Evolutionary conservation across 306 rosid genomes (phyloP).

Genomic region (Delonix regia): DNA sequence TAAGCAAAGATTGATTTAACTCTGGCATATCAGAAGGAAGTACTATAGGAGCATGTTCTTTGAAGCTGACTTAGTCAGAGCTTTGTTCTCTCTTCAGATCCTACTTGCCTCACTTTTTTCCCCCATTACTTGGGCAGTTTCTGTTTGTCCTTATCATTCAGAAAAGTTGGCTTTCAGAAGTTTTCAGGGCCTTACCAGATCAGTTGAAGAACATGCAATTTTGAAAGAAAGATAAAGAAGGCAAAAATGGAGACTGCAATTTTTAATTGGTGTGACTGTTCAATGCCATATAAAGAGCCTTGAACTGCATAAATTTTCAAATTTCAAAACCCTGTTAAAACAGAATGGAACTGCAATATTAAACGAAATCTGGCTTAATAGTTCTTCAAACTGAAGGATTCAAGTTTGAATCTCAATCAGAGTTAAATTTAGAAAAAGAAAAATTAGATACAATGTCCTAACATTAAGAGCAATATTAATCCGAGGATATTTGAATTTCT

Average conservation of each 20-base stretch:
- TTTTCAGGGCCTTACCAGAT: not conserved
- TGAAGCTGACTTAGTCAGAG: not conserved
- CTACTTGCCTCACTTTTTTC: not conserved
- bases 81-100: slow-evolving; percentile 2
- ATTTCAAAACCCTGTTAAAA: not conserved
- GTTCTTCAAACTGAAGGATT: not conserved
- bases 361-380: too few species aligned
- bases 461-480: not conserved
- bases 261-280: not conserved
- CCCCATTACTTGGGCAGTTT: slow-evolving; percentile 1
- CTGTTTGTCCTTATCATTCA: not conserved
- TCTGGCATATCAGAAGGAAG: not conserved
- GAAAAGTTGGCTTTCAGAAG: not conserved
- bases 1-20: slow-evolving; percentile 35
- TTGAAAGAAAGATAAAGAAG: not conserved
- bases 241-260: not conserved
- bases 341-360: not conserved
- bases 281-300: not conserved
- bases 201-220: slow-evolving; percentile 8
- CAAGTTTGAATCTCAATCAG: not conserved
- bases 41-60: not conserved
- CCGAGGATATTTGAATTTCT: not conserved
- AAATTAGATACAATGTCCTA: not conserved
- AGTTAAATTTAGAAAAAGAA: not conserved
- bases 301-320: not conserved